A percentile compares a stretch with the other conserved stretches of the same genome.
These are phyloP conservation scores for Royoungia palumana DNA, from an alignment of 768 basidiomycete species.

Conservation along the genomic window DNA sequence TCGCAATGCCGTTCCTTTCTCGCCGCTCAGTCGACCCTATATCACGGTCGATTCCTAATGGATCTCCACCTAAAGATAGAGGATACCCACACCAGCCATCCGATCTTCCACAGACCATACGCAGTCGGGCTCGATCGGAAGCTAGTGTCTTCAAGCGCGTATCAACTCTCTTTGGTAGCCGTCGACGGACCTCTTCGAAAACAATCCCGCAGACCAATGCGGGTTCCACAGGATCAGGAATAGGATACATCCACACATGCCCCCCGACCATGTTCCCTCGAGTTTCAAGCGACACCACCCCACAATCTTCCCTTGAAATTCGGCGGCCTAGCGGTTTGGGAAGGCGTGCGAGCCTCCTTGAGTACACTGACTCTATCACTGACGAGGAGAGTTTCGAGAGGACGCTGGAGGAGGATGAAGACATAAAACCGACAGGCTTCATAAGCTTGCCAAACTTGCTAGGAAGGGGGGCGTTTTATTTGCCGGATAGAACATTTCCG, in stretches of 20 bases:
- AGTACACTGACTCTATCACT: conserved; percentile 11
- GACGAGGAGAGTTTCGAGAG: conserved; percentile 6
- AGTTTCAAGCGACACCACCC: conserved; percentile 20
- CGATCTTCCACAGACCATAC: conserved; percentile 8
- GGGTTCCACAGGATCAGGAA: conserved; percentile 5
- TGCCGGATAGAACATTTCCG: background rate
- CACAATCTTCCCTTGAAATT: conserved; percentile 29
- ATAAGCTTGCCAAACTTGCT: conserved; percentile 21
- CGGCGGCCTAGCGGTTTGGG: conserved; percentile 32
- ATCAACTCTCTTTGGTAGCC: conserved; percentile 24
- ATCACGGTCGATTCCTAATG: background rate
- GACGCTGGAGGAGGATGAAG: background rate
- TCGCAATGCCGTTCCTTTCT: conserved; percentile 28
- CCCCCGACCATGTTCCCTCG: conserved; percentile 16
- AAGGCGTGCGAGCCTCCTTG: conserved; percentile 28
- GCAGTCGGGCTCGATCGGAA: conserved; percentile 25
- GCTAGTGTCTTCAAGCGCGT: conserved; percentile 27
- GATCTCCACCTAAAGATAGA: conserved; percentile 1
- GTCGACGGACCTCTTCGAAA: conserved; percentile 22
- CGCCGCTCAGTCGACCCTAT: conserved; percentile 28
- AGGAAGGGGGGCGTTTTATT: conserved; percentile 10
- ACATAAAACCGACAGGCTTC: conserved; percentile 1
- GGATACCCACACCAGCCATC: background rate
- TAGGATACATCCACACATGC: conserved; percentile 18
- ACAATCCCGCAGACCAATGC: conserved; percentile 2